phyloP scores from a whole-genome alignment of 345 rosid species.

The Syzygium aromaticum region DNA sequence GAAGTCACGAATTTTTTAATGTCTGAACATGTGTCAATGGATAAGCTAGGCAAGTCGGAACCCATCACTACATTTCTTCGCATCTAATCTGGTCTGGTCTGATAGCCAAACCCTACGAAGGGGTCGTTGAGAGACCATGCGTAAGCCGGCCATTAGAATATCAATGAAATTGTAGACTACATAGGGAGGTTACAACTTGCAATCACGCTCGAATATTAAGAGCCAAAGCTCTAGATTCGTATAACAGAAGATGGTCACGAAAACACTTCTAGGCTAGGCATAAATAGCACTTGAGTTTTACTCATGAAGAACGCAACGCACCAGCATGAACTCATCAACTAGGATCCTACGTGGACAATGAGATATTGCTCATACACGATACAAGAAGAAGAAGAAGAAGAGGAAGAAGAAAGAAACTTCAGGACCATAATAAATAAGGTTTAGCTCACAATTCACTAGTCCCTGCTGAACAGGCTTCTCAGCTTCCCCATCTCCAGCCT shows the following conservation, averaged over 20 bases:
- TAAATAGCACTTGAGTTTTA: neutral
- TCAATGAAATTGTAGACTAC: neutral
- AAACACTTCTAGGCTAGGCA: neutral
- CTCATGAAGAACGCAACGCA: neutral
- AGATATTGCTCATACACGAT: conserved; percentile 5
- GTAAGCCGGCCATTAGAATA: neutral
- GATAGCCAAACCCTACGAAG: neutral
- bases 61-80: too few relatives aligned
- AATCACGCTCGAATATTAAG: neutral
- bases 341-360: conserved; percentile 4
- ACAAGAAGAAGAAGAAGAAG: neutral
- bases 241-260: neutral
- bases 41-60: too few relatives aligned
- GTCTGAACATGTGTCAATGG: neutral
- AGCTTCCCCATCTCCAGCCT: conserved; percentile 72
- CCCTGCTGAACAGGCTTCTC: conserved; percentile 53
- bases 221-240: neutral
- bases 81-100: neutral
- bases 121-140: neutral
- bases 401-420: neutral
- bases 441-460: conserved; percentile 3
- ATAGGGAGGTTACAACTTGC: neutral
- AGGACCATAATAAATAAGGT: neutral
- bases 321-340: neutral
- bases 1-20: neutral